A percentile compares a stretch with the other conserved stretches of the same genome.
Evolutionary conservation across 2,329 filamentous ascomycete species (phyloP).

Genomic region (Hypoxylon sp.): DNA sequence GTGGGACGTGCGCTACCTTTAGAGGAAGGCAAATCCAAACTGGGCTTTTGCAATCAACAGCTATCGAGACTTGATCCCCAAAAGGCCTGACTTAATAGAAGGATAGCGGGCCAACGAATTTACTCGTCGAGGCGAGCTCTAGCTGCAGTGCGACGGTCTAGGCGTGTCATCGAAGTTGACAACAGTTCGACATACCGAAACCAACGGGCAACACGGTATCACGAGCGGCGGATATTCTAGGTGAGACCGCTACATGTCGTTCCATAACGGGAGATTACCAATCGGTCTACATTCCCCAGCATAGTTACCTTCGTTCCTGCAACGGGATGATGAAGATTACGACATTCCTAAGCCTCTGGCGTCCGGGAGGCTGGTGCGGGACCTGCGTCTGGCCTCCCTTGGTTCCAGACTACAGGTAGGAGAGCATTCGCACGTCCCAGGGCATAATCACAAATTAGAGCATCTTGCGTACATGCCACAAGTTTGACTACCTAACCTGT

Average conservation of each 20-base stretch:
- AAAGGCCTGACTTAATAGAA: slow-evolving; percentile 20
- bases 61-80: slow-evolving; percentile 31
- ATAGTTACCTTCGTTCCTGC: slow-evolving; percentile 42
- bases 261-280: slow-evolving; percentile 42
- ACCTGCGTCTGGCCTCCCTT: slow-evolving; percentile 37
- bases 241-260: slow-evolving; percentile 44
- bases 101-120: slow-evolving; percentile 43
- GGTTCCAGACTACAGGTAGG: slow-evolving; percentile 15
- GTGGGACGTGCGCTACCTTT: slow-evolving; percentile 30
- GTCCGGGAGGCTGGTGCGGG: slow-evolving; percentile 27
- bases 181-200: slow-evolving; percentile 42
- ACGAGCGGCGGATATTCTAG: slow-evolving; percentile 33
- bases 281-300: slow-evolving; percentile 46
- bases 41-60: slow-evolving; percentile 25
- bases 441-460: slow-evolving; percentile 11
- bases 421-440: slow-evolving; percentile 13
- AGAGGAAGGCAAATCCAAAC: slow-evolving; percentile 29
- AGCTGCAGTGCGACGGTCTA: slow-evolving; percentile 46
- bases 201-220: slow-evolving; percentile 37
- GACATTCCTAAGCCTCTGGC: slow-evolving; percentile 41
- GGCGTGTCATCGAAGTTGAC: slow-evolving; percentile 41
- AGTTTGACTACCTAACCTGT: slow-evolving; percentile 10
- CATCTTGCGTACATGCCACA: slow-evolving; percentile 22
- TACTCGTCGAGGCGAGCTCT: slow-evolving; percentile 46
- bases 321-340: slow-evolving; percentile 41